Evolutionary conservation across 495 filamentous ascomycete species (phyloP).

Genomic region (Annulohypoxylon maeteangense): DNA sequence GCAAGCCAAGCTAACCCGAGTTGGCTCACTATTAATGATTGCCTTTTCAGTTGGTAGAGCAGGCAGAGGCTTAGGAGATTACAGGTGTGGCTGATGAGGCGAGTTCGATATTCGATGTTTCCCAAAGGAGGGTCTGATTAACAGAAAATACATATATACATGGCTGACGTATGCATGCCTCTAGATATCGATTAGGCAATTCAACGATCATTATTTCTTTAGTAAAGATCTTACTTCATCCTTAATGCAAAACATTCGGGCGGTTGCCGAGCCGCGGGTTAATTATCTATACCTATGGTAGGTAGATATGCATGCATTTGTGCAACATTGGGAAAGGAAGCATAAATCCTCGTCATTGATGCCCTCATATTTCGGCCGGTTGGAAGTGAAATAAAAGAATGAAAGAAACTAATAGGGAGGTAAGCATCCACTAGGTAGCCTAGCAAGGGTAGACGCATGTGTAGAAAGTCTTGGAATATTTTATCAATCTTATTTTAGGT

Average conservation of each 20-base stretch:
- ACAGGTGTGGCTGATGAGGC: conserved; percentile 30
- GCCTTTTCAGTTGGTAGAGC: conserved; percentile 22
- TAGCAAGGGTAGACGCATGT: neutral
- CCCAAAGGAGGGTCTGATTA: conserved; percentile 3
- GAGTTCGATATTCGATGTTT: conserved; percentile 1
- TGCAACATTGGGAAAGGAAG: neutral
- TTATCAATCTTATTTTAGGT: conserved; percentile 29
- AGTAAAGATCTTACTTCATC: conserved; percentile 19
- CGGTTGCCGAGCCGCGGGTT: neutral
- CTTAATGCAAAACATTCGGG: conserved; percentile 15
- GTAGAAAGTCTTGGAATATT: neutral
- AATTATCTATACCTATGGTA: neutral
- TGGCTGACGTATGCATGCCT: neutral
- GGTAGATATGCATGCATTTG: neutral
- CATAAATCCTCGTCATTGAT: neutral
- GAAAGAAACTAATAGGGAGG: neutral
- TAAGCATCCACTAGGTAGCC: neutral
- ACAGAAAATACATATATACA: neutral
- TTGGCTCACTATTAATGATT: conserved; percentile 8
- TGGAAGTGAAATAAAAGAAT: neutral
- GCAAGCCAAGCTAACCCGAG: conserved; percentile 1
- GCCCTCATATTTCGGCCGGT: neutral
- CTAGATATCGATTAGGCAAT: neutral
- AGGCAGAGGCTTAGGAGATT: conserved; percentile 10
- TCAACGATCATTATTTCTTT: neutral